Conservation (phyloP, 169 alveolate genomes). For the Sarcocystis neurona region DNA sequence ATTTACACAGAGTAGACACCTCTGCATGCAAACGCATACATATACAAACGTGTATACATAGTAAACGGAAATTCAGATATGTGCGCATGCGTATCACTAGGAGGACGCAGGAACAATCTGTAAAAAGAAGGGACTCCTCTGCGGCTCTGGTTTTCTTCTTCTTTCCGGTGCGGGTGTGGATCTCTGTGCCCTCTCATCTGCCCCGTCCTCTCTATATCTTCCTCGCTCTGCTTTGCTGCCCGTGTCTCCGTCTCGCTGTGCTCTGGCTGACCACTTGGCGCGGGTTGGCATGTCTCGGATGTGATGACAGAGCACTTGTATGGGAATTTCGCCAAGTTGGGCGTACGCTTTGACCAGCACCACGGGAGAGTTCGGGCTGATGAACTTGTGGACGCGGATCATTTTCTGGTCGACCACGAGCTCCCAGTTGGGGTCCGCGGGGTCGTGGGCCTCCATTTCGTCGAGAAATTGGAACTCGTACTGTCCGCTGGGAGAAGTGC, state of each 20-base stretch:
- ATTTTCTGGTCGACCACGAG: not conserved
- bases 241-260: not conserved
- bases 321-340: constrained; percentile 40
- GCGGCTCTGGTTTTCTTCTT: too few species aligned
- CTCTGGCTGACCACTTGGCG: constrained; percentile 35
- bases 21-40: not conserved
- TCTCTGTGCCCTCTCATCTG: too few species aligned
- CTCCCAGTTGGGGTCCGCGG: constrained; percentile 51
- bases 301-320: constrained; percentile 54
- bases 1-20: not conserved
- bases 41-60: not conserved
- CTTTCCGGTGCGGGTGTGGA: too few species aligned
- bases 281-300: constrained; percentile 52
- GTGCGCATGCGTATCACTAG: too few species aligned
- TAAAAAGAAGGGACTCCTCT: too few species aligned
- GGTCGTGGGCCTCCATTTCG: constrained; percentile 40
- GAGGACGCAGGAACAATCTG: too few species aligned
- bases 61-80: not conserved
- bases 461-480: constrained; percentile 52
- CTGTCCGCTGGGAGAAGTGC: constrained; percentile 30
- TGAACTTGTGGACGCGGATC: constrained; percentile 49
- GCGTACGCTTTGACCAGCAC: constrained; percentile 65
- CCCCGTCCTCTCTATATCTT: not conserved
- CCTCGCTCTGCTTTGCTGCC: not conserved
- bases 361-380: constrained; percentile 39